These are phyloP conservation scores for Juglanconis oblonga DNA, from an alignment of 2,329 filamentous ascomycete species.

Conservation along the genomic window DNA sequence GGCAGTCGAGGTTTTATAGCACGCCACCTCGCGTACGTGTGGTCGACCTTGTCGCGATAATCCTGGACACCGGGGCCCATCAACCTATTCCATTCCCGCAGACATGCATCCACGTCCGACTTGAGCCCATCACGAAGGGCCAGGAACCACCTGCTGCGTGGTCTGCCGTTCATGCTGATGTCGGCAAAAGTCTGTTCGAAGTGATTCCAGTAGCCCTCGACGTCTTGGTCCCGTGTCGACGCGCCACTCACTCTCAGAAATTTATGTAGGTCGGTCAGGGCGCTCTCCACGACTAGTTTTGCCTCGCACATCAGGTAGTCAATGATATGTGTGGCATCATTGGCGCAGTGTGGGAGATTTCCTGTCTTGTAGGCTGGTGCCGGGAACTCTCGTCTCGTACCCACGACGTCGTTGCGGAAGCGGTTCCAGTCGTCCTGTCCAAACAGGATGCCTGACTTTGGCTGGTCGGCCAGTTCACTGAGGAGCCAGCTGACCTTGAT, in stretches of 20 bases:
- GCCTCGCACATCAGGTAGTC: conserved; percentile 62
- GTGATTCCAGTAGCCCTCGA: conserved; percentile 31
- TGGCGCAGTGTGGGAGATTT: not conserved
- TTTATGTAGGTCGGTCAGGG: conserved; percentile 32
- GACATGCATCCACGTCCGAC: conserved; percentile 31
- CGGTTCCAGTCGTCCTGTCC: conserved; percentile 37
- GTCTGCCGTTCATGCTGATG: conserved; percentile 2
- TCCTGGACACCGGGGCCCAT: conserved; percentile 12
- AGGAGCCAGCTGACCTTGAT: conserved; percentile 50
- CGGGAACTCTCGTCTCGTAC: conserved; percentile 1
- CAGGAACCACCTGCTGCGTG: conserved; percentile 2
- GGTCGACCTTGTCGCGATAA: conserved; percentile 27
- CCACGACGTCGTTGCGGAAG: conserved; percentile 28
- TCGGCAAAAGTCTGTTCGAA: conserved; percentile 34
- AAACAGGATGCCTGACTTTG: conserved; percentile 54
- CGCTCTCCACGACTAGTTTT: conserved; percentile 35
- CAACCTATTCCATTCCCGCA: conserved; percentile 30
- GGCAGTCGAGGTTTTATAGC: conserved; percentile 35
- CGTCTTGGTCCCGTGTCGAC: conserved; percentile 8
- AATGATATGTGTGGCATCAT: conserved; percentile 48
- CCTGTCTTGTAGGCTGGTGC: conserved; percentile 8
- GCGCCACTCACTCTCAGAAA: conserved; percentile 1
- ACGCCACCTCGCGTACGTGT: conserved; percentile 40
- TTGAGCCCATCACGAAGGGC: conserved; percentile 6
- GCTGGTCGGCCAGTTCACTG: conserved; percentile 54